Evolutionary conservation across 192 early-diverging fungal species (phyloP), one percentile per base, ranked within the genome.

Genomic region (Linnemannia hyalina): DNA sequence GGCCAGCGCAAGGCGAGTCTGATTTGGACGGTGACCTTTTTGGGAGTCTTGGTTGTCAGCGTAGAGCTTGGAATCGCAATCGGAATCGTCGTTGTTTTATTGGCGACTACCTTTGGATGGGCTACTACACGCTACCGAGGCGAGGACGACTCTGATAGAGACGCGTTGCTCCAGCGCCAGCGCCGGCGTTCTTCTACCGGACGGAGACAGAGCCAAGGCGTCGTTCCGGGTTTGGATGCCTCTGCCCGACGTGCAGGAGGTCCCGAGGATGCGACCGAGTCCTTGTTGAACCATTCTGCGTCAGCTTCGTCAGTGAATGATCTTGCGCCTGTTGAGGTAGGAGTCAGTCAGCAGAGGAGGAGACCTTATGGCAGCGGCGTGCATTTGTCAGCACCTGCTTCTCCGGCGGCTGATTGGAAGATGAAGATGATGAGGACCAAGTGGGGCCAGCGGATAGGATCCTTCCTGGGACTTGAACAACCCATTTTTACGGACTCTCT

Each of bases 31-130:
- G 78, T 77, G 1, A 85, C 84, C 1, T 81, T 86, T 63, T 29
- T 68, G 10, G 79, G 70, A 18, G 84, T 81, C 13, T 41, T 80
- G 49, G 70, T 86, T 15, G 41, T 86, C 63, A 81, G 80, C 32
- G 84, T 81, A 8, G 84, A 81, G 29, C 60, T 81, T 2, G 84
- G 78, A 10, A 81, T 86, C 15, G 84, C 79, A 2, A 81, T 86
- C n/a, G 84, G 83, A 32, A 85, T 85, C 10, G 55, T 36, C 4
- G 78, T 73, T 15, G 83, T 85, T 3, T 13, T 85, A 8, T 54
- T 80, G 36, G 29, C 83, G 4, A 85, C 83, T 5, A 26, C 36
- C 0, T 80, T 77, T 29, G 44, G 74, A 10, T 77, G 74, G 74
- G 23, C 49, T 20, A 44, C 52, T 1, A 18, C 23, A 13, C 41